A percentile compares a stretch with the other conserved stretches of the same genome.
Evolutionary conservation across 2,329 filamentous ascomycete species (phyloP).

Genomic region (Colletotrichum cordylinicola): DNA sequence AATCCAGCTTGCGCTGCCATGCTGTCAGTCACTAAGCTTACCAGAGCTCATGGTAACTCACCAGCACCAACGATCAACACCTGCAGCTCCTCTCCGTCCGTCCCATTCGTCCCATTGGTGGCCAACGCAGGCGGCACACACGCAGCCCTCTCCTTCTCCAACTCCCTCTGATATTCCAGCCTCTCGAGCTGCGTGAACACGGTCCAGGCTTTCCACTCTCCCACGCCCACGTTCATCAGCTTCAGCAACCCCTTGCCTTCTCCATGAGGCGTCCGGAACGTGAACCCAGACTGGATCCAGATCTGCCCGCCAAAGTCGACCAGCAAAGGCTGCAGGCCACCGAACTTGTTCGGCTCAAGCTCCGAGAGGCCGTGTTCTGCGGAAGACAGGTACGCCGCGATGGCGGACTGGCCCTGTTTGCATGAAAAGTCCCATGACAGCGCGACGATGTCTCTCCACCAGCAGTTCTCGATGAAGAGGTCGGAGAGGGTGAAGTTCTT

Average conservation of each 20-base stretch:
- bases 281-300: constrained; percentile 25
- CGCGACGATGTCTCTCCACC: constrained; percentile 32
- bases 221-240: constrained; percentile 15
- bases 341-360: not conserved
- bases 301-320: constrained; percentile 20
- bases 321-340: constrained; percentile 18
- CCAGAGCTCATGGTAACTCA: constrained; percentile 7
- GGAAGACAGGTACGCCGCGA: constrained; percentile 14
- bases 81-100: constrained; percentile 26
- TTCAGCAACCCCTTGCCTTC: constrained; percentile 26
- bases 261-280: constrained; percentile 23
- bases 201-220: constrained; percentile 29
- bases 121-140: not conserved
- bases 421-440: constrained; percentile 34
- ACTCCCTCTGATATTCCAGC: constrained; percentile 24
- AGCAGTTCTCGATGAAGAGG: constrained; percentile 30
- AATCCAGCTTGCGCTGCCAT: constrained; percentile 46
- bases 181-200: constrained; percentile 30
- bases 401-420: constrained; percentile 23
- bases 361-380: constrained; percentile 1
- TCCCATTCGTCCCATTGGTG: constrained; percentile 29
- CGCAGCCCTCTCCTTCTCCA: not conserved
- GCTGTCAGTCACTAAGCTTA: not conserved
- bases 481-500: constrained; percentile 8
- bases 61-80: constrained; percentile 46